Evolutionary conservation across 495 filamentous ascomycete genomes (phyloP).

Genomic region (Penicillium macrosclerotiorum): DNA sequence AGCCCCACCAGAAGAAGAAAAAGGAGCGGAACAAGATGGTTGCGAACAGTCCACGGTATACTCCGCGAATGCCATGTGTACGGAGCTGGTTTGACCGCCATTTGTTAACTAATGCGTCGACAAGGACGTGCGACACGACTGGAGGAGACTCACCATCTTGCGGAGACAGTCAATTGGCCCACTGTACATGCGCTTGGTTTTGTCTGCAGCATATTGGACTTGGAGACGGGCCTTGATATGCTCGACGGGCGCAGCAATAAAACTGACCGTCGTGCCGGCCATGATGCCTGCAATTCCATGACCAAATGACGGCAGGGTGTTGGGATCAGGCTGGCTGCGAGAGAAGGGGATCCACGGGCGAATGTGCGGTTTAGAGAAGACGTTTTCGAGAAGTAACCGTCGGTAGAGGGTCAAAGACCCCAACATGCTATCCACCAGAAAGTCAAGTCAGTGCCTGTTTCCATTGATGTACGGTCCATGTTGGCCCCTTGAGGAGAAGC

Average conservation of each 20-base stretch:
- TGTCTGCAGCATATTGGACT: slow-evolving; percentile 80
- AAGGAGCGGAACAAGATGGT: slow-evolving; percentile 87
- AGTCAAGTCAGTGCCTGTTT: background rate
- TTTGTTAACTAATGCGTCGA: background rate
- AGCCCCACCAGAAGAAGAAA: slow-evolving; percentile 98
- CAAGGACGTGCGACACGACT: background rate
- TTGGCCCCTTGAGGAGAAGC: too few relatives aligned
- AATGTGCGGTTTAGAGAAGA: slow-evolving; percentile 63
- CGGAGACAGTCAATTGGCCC: slow-evolving; percentile 80
- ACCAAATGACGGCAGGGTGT: slow-evolving; percentile 69
- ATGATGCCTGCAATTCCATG: slow-evolving; percentile 85
- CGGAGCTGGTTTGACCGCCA: slow-evolving; percentile 34
- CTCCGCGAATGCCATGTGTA: slow-evolving; percentile 69
- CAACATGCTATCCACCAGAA: slow-evolving; percentile 63
- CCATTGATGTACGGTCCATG: too few relatives aligned
- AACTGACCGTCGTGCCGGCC: slow-evolving; percentile 85
- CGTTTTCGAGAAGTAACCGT: slow-evolving; percentile 69
- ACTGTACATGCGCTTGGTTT: slow-evolving; percentile 70
- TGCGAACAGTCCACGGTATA: slow-evolving; percentile 81
- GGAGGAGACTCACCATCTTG: slow-evolving; percentile 58
- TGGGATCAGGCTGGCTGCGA: slow-evolving; percentile 26
- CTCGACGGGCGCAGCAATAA: slow-evolving; percentile 91
- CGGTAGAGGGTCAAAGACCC: slow-evolving; percentile 89
- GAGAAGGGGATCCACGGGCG: slow-evolving; percentile 36
- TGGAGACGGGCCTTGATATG: slow-evolving; percentile 94